Percentiles rank a stretch among this genome's conserved stretches.
These are phyloP conservation scores for Discostella stelligera DNA, from an alignment of 352 stramenopile species.

Conservation along the genomic window DNA sequence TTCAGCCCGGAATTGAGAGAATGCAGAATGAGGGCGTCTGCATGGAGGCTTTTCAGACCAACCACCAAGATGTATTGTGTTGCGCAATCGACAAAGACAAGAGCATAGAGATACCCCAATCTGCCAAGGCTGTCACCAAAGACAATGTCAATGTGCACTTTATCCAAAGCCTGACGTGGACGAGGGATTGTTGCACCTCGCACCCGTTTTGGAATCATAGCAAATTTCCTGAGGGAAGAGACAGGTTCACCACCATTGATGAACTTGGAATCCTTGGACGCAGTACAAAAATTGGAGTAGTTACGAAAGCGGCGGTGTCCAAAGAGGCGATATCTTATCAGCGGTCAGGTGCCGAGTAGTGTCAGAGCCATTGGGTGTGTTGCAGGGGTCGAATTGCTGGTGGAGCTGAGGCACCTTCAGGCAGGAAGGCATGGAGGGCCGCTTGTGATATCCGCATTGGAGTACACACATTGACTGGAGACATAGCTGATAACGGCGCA, in stretches of 20 bases:
- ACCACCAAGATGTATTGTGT: constrained; percentile 10
- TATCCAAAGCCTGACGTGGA: too few relatives aligned
- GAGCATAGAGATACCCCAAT: constrained; percentile 15
- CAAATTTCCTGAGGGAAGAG: constrained; percentile 5
- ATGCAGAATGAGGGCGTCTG: constrained; percentile 3
- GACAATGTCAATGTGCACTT: too few relatives aligned
- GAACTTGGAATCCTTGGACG: constrained; percentile 9
- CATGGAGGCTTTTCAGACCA: background rate
- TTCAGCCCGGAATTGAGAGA: constrained; percentile 8
- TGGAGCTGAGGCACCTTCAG: background rate
- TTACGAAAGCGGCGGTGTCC: constrained; percentile 11
- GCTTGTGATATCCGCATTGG: too few relatives aligned
- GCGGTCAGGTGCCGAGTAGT: background rate
- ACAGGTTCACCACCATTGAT: constrained; percentile 16
- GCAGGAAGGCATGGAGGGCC: too few relatives aligned
- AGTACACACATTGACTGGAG: too few relatives aligned
- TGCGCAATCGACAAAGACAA: constrained; percentile 10
- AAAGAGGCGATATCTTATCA: background rate
- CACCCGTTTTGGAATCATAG: background rate
- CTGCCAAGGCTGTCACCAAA: background rate
- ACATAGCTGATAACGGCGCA: too few relatives aligned
- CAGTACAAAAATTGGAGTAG: constrained; percentile 5
- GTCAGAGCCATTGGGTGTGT: constrained; percentile 1
- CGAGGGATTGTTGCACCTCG: too few relatives aligned
- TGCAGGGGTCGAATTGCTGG: background rate